Evolutionary conservation across 148 eudicot species (phyloP), one percentile per base, ranked within the genome.

Genomic region (Vaccinium macrocarpon): DNA sequence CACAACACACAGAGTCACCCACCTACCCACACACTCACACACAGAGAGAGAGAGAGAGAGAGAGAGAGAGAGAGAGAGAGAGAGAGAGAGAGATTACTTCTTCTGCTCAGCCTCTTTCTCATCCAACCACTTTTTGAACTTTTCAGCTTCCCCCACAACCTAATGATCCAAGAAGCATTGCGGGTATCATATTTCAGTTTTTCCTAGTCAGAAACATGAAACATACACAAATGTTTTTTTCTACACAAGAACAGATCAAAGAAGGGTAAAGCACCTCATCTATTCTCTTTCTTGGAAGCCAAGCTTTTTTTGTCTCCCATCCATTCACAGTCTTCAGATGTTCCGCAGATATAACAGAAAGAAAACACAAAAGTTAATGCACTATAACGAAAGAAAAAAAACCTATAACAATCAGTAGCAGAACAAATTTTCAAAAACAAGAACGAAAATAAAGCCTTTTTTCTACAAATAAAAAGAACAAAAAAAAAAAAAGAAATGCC

Each of bases 61-160:
- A 6, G 49, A 16, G 46, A 27, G 46, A 29, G 42, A 27, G 15
- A 23, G 46, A 15, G 56, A n/a, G 46, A 55, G 49, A 29, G 62
- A 66, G 49, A 52, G 46, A 66, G 46, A 72, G 68, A 57, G 27
- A 16, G 79, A 90, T 88, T 89, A 97, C 99, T 91, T 93, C 53
- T 93, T 87, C 87, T 93, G 99, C 87, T 91, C 94, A 81, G 90
- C 92, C 86, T 91, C 97, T 91, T 91, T 93, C 86, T 95, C 93
- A 80, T 88, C 91, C 88, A 97, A 89, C 99, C 99, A 97, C 73
- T 78, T 90, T 86, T 88, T 92, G 78, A 93, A 61, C 89, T 92
- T 85, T 56, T 95, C 96, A 87, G 96, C 94, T 27, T 80, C 91
- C 84, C 85, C 89, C 81, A 88, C 76, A 72, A 96, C 95, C 99